phyloP scores from a whole-genome alignment of 192 early-diverging fungal genomes.

The Coemansia sp. region DNA sequence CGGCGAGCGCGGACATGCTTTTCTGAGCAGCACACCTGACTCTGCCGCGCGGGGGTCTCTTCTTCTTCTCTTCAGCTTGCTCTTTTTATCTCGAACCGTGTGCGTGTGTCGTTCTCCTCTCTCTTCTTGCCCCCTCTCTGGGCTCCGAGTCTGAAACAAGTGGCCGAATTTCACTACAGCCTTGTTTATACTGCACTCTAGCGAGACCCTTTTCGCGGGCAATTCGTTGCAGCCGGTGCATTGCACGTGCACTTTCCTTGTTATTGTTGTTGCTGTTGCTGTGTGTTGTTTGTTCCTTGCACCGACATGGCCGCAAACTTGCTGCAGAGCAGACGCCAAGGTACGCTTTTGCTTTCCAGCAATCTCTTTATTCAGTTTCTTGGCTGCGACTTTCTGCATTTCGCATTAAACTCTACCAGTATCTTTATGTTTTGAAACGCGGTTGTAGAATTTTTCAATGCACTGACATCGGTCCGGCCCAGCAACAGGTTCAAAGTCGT shows the following conservation, averaged over 20 bases:
- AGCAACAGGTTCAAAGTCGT: constrained; percentile 47
- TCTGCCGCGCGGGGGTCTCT: not conserved
- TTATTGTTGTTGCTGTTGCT: constrained; percentile 1
- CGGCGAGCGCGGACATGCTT: no score
- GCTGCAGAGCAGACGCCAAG: constrained; percentile 40
- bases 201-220: no score
- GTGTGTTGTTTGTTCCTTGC: not conserved
- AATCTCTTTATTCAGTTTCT: not conserved
- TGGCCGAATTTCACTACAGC: not conserved
- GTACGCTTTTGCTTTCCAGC: no score
- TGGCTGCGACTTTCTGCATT: not conserved
- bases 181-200: not conserved
- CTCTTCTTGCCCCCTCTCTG: not conserved
- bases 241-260: not conserved
- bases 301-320: constrained; percentile 34
- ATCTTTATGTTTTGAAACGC: not conserved
- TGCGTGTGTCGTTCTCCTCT: no score
- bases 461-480: constrained; percentile 40
- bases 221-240: not conserved
- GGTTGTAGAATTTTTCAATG: constrained; percentile 49
- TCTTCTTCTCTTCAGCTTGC: not conserved
- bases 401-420: no score
- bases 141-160: no score
- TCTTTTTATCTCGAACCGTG: not conserved
- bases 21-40: no score